Conservation (phyloP, 2,329 filamentous ascomycete genomes). For the Juglanconis sp. region DNA sequence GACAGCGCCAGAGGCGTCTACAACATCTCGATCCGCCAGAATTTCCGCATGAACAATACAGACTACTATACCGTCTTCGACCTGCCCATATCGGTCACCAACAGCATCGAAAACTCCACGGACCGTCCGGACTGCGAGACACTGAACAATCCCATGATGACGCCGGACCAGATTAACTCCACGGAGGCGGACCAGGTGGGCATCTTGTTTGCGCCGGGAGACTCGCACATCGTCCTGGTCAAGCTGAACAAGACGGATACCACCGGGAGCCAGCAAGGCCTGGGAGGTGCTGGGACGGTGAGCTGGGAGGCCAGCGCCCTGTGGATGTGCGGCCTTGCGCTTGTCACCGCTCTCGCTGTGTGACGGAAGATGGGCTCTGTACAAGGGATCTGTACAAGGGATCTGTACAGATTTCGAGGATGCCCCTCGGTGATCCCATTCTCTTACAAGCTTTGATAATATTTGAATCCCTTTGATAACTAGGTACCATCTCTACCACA, state of each 20-base stretch:
- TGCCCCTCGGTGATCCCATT: background rate
- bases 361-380: constrained; percentile 17
- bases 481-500: too few relatives aligned
- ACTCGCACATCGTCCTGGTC: constrained; percentile 43
- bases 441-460: background rate
- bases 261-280: constrained; percentile 22
- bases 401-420: background rate
- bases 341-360: constrained; percentile 29
- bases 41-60: constrained; percentile 61
- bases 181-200: constrained; percentile 41
- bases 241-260: constrained; percentile 14
- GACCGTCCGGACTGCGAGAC: constrained; percentile 46
- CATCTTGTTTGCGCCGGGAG: constrained; percentile 50
- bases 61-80: constrained; percentile 70
- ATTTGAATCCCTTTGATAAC: background rate
- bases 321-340: constrained; percentile 31
- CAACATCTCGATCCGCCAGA: constrained; percentile 71
- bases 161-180: constrained; percentile 42
- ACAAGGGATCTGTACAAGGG: too few relatives aligned
- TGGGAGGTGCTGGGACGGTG: constrained; percentile 30
- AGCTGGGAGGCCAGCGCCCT: constrained; percentile 30
- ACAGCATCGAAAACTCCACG: constrained; percentile 49
- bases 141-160: constrained; percentile 50
- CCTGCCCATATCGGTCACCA: constrained; percentile 65
- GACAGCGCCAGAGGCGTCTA: constrained; percentile 58